These are phyloP conservation scores for Panus rudis DNA, from an alignment of 768 basidiomycete genomes.

Conservation along the genomic window DNA sequence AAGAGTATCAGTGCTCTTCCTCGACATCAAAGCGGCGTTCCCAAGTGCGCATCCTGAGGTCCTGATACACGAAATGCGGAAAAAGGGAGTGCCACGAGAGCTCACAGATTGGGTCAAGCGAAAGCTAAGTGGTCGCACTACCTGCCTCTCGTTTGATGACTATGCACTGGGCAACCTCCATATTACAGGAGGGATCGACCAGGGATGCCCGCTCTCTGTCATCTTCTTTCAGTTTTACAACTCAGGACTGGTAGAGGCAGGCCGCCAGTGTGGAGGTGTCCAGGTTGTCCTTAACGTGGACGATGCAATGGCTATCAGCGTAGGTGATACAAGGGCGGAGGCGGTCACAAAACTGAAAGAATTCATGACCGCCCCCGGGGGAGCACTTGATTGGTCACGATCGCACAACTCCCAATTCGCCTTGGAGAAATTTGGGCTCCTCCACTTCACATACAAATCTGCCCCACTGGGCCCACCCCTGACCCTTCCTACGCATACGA, in stretches of 20 bases:
- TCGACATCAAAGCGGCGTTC: conserved; percentile 30
- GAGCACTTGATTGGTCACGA: conserved; percentile 22
- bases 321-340: too few relatives aligned
- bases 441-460: too few relatives aligned
- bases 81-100: conserved; percentile 10
- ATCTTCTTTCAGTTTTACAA: conserved; percentile 29
- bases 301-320: conserved; percentile 7
- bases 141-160: conserved; percentile 20
- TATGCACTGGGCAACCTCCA: conserved; percentile 11
- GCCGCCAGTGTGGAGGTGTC: too few relatives aligned
- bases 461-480: too few relatives aligned
- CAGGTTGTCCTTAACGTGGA: conserved; percentile 14
- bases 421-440: conserved; percentile 14
- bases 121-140: conserved; percentile 15
- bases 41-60: conserved; percentile 10
- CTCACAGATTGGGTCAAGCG: conserved; percentile 12
- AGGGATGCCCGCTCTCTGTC: conserved; percentile 27
- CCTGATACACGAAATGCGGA: conserved; percentile 12
- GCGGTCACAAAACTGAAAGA: conserved; percentile 5
- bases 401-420: conserved; percentile 22
- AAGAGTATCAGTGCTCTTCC: conserved; percentile 24
- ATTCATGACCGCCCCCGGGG: conserved; percentile 10
- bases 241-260: conserved; percentile 16
- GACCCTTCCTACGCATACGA: not conserved
- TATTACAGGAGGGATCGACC: conserved; percentile 22